phyloP scores from a whole-genome alignment of 345 rosid genomes.

The Alliaria petiolata region DNA sequence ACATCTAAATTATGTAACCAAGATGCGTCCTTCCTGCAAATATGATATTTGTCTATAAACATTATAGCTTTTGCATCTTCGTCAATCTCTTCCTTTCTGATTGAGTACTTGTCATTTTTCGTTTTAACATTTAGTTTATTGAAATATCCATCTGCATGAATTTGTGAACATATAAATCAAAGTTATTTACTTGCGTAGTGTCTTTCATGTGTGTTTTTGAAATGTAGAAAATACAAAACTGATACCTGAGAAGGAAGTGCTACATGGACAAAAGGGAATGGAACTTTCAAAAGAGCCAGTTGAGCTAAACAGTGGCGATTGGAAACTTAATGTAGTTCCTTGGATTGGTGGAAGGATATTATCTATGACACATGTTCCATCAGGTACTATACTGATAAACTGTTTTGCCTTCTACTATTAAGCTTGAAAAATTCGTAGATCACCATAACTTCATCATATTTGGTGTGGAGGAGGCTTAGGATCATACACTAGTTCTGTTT shows the following conservation, averaged over 20 bases:
- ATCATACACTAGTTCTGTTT: background rate
- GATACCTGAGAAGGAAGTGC: slow-evolving; percentile 57
- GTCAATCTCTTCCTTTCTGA: too few relatives aligned
- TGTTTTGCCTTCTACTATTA: background rate
- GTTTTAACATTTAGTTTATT: background rate
- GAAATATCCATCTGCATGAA: background rate
- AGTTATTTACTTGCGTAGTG: too few relatives aligned
- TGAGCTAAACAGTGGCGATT: slow-evolving; percentile 65
- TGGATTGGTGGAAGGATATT: slow-evolving; percentile 95
- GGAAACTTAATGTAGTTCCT: slow-evolving; percentile 74
- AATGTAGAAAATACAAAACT: slow-evolving; percentile 55
- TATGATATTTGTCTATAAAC: too few relatives aligned
- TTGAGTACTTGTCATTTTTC: background rate
- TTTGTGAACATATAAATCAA: background rate
- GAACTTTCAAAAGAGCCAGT: slow-evolving; percentile 60
- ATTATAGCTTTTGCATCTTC: background rate
- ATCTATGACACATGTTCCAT: slow-evolving; percentile 86
- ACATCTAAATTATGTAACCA: too few relatives aligned
- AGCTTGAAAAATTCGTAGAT: background rate
- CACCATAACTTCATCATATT: background rate
- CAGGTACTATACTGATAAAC: slow-evolving; percentile 46
- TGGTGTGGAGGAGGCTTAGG: background rate
- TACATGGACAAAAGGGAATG: slow-evolving; percentile 51
- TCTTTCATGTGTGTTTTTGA: background rate
- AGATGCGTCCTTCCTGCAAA: background rate